Conservation (phyloP, 1,284 basidiomycete genomes). For the Hypsizygus ulmarius region DNA sequence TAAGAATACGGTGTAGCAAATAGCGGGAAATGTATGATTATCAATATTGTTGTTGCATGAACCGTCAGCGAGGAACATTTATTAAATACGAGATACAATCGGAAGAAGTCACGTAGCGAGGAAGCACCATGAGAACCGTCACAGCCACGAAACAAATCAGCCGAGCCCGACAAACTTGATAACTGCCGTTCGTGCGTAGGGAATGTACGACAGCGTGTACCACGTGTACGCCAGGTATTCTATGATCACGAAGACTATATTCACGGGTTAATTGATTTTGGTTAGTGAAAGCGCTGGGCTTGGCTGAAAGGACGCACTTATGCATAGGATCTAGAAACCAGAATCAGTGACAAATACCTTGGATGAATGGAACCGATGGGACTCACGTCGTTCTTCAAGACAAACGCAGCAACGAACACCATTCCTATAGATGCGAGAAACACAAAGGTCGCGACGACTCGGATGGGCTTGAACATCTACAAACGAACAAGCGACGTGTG, state of each 20-base stretch:
- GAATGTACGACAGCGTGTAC: constrained; percentile 84
- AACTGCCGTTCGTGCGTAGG: constrained; percentile 77
- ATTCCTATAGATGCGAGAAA: constrained; percentile 76
- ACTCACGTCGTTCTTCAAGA: constrained; percentile 63
- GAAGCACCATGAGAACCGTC: not conserved
- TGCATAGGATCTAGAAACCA: constrained; percentile 31
- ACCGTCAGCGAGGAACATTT: no score
- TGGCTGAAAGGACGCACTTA: constrained; percentile 29
- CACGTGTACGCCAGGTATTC: constrained; percentile 85
- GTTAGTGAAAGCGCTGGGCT: no score
- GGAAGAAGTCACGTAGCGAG: no score
- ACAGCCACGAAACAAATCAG: constrained; percentile 16
- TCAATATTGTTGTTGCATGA: not conserved
- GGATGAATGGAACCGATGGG: not conserved
- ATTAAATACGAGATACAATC: no score
- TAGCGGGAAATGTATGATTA: not conserved
- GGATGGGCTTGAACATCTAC: constrained; percentile 92
- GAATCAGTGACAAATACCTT: constrained; percentile 7
- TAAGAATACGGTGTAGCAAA: not conserved
- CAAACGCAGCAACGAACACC: constrained; percentile 82
- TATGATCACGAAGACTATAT: constrained; percentile 81
- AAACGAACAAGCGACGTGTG: constrained; percentile 5
- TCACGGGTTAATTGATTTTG: constrained; percentile 15
- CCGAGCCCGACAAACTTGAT: constrained; percentile 62
- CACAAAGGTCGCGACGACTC: constrained; percentile 79